Percentiles rank a stretch among this genome's conserved stretches.
Conservation (phyloP, 2,329 filamentous ascomycete genomes). For the Tolypocladium amazonense region DNA sequence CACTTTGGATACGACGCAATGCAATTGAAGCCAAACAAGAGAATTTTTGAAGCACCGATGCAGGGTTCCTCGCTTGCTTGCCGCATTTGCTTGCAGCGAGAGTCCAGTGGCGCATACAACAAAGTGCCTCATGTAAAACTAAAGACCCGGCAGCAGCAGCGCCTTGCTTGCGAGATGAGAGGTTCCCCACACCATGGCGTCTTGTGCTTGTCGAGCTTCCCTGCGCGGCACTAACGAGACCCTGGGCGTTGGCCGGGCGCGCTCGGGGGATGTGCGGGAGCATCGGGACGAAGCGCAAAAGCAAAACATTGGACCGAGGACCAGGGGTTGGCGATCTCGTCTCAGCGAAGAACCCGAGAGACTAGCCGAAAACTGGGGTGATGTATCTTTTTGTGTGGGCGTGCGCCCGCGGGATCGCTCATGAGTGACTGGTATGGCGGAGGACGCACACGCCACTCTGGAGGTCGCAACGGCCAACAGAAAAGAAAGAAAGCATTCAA, state of each 20-base stretch:
- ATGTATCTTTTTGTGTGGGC: not conserved
- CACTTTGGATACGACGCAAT: not conserved
- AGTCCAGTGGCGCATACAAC: not conserved
- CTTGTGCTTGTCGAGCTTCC: not conserved
- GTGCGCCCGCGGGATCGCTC: not conserved
- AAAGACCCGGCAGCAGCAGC: not conserved
- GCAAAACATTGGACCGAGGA: not conserved
- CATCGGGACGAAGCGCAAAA: constrained; percentile 1
- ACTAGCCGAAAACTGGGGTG: not conserved
- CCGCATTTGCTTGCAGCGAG: not conserved
- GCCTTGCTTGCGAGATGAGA: not conserved
- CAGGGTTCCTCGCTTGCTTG: not conserved
- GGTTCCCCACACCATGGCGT: not conserved
- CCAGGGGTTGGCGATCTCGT: not conserved
- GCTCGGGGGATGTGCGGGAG: not conserved
- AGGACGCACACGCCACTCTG: not conserved
- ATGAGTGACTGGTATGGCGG: not conserved
- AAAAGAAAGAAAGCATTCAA: not conserved
- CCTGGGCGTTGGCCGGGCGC: not conserved
- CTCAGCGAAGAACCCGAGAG: not conserved
- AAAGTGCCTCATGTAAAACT: not conserved
- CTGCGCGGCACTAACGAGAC: not conserved
- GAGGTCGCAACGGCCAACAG: not conserved
- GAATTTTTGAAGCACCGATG: not conserved
- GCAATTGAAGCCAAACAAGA: not conserved